Conservation (phyloP, 2,329 filamentous ascomycete species). For the Fusarium protoensiforme region DNA sequence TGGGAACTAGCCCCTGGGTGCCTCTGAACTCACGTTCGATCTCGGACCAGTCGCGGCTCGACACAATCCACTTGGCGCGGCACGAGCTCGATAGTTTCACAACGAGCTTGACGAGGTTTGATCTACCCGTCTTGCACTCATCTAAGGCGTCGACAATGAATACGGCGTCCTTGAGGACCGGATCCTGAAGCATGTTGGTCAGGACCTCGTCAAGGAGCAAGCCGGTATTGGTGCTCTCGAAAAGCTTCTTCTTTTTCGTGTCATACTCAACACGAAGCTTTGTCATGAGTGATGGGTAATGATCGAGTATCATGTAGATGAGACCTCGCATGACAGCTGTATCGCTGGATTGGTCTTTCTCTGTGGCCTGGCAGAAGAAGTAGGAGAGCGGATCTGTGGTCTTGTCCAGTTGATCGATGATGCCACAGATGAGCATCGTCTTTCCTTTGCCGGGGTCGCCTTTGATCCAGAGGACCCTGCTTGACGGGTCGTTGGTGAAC, state of each 20-base stretch:
- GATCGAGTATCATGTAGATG: conserved; percentile 51
- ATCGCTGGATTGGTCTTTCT: conserved; percentile 52
- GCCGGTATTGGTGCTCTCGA: conserved; percentile 49
- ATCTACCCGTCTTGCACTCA: conserved; percentile 51
- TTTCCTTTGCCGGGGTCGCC: conserved; percentile 56
- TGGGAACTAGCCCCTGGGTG: conserved; percentile 39
- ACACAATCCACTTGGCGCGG: conserved; percentile 54
- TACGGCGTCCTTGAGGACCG: conserved; percentile 42
- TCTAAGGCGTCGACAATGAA: conserved; percentile 61
- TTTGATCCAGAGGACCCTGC: conserved; percentile 50
- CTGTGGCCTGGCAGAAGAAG: conserved; percentile 58
- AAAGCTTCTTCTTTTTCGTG: conserved; percentile 37
- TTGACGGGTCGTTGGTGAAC: conserved; percentile 12
- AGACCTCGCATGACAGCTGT: conserved; percentile 55
- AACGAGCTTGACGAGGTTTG: conserved; percentile 51
- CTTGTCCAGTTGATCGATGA: conserved; percentile 48
- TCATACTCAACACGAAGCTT: conserved; percentile 28
- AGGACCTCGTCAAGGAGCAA: not conserved
- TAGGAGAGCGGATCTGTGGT: conserved; percentile 40
- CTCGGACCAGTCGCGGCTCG: conserved; percentile 50
- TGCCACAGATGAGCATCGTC: conserved; percentile 55
- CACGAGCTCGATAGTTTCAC: conserved; percentile 27
- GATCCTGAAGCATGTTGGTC: conserved; percentile 46
- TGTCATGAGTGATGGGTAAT: conserved; percentile 49
- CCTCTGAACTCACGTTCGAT: conserved; percentile 49